phyloP scores from a whole-genome alignment of 164 flowering plant genomes.

The Piper betle region DNA sequence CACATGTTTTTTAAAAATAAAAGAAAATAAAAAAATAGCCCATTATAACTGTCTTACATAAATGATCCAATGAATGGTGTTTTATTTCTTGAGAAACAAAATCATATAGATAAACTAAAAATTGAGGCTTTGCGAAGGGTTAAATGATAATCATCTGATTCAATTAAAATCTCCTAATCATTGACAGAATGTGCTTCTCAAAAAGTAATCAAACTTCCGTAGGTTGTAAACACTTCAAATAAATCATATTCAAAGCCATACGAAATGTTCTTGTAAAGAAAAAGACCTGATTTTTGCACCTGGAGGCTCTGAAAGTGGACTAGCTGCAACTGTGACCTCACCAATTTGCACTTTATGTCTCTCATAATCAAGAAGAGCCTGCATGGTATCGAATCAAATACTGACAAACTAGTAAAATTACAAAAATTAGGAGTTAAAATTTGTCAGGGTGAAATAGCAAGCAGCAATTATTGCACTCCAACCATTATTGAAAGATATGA shows the following conservation, averaged over 20 bases:
- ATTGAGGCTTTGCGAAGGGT: neutral
- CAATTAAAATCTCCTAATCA: too few relatives aligned
- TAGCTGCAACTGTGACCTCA: conserved; percentile 30
- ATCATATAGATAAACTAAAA: neutral
- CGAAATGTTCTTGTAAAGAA: neutral
- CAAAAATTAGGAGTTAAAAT: neutral
- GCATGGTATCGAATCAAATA: neutral
- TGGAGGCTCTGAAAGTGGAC: conserved; percentile 27
- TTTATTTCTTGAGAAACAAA: neutral
- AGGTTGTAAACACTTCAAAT: too few relatives aligned
- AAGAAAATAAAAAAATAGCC: too few relatives aligned
- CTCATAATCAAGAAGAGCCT: conserved; percentile 85
- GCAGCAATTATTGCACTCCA: too few relatives aligned
- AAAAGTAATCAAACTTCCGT: too few relatives aligned
- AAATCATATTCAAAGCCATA: too few relatives aligned
- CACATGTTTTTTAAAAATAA: too few relatives aligned
- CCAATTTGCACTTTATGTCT: conserved; percentile 47
- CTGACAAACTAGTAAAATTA: neutral
- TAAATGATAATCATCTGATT: too few relatives aligned
- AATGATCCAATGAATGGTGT: too few relatives aligned
- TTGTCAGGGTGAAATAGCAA: neutral
- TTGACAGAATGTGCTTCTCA: too few relatives aligned
- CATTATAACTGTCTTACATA: too few relatives aligned
- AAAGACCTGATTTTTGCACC: conserved; percentile 43
- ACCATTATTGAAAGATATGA: too few relatives aligned